phyloP scores from a whole-genome alignment of 805 yeast species.

The Sugiyamaella marilandica region DNA sequence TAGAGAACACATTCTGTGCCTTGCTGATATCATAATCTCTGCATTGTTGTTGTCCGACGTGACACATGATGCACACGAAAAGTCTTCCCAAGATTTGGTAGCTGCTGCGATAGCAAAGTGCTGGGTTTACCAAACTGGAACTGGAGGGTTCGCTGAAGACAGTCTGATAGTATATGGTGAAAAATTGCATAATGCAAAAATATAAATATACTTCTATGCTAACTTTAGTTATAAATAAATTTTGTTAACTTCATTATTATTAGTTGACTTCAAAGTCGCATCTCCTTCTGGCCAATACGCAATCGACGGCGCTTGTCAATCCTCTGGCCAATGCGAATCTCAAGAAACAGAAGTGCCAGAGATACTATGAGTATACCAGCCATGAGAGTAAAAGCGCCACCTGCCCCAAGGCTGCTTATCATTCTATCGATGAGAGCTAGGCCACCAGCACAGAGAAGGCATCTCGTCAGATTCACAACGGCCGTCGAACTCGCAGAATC shows the following conservation, averaged over 20 bases:
- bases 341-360: slow-evolving; percentile 7
- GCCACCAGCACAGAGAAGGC: slow-evolving; percentile 66
- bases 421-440: slow-evolving; percentile 63
- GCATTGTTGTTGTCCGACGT: slow-evolving; percentile 10
- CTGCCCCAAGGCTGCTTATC: slow-evolving; percentile 53
- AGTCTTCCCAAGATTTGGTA: slow-evolving; percentile 2
- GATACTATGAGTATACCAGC: slow-evolving; percentile 37
- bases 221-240: background rate
- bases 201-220: background rate
- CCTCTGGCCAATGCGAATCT: slow-evolving; percentile 10
- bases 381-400: slow-evolving; percentile 76
- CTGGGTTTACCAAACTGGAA: slow-evolving; percentile 5
- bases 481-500: slow-evolving; percentile 72
- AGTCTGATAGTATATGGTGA: slow-evolving; percentile 7
- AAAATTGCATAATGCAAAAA: background rate
- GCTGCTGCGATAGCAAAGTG: slow-evolving; percentile 6
- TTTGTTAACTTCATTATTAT: background rate
- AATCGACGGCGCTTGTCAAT: slow-evolving; percentile 10
- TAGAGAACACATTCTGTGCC: slow-evolving; percentile 7
- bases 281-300: background rate
- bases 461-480: slow-evolving; percentile 65
- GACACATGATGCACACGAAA: background rate
- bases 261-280: background rate
- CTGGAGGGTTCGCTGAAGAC: slow-evolving; percentile 1
- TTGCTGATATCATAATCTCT: slow-evolving; percentile 11